These are phyloP conservation scores for Mycosarcoma mackinlayi DNA, from an alignment of 1,284 basidiomycete genomes.

Conservation along the genomic window DNA sequence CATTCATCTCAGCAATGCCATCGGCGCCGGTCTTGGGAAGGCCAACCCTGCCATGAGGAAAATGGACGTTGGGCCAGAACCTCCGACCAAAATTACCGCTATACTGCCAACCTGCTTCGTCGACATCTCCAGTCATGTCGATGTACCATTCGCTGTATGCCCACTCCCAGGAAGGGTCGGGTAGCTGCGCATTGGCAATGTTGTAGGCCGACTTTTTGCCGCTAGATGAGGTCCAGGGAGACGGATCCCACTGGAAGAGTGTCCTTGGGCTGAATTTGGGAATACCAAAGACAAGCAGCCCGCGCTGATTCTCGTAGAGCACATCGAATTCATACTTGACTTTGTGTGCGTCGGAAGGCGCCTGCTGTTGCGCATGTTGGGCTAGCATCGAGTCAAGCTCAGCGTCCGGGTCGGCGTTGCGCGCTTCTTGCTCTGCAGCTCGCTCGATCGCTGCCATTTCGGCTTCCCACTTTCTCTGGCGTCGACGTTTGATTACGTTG, in stretches of 20 bases:
- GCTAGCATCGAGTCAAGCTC: slow-evolving; percentile 54
- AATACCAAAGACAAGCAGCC: slow-evolving; percentile 63
- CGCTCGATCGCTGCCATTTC: slow-evolving; percentile 41
- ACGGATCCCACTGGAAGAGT: slow-evolving; percentile 64
- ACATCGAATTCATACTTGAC: slow-evolving; percentile 64
- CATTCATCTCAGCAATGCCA: slow-evolving; percentile 53
- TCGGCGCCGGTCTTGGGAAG: slow-evolving; percentile 46
- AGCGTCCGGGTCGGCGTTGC: slow-evolving; percentile 33
- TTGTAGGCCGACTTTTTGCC: slow-evolving; percentile 60
- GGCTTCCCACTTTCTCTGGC: slow-evolving; percentile 44
- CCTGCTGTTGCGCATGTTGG: slow-evolving; percentile 50
- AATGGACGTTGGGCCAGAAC: slow-evolving; percentile 48
- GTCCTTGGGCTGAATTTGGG: slow-evolving; percentile 64
- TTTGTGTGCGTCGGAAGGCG: slow-evolving; percentile 42
- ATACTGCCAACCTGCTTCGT: slow-evolving; percentile 68
- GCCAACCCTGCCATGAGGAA: slow-evolving; percentile 38
- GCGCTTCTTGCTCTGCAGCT: slow-evolving; percentile 24
- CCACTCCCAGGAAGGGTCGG: slow-evolving; percentile 67
- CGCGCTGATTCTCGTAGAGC: slow-evolving; percentile 66
- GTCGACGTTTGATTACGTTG: slow-evolving; percentile 44
- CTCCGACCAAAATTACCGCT: slow-evolving; percentile 59
- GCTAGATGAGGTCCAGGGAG: slow-evolving; percentile 59
- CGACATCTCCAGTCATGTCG: slow-evolving; percentile 67
- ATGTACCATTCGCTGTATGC: slow-evolving; percentile 65
- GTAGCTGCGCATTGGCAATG: slow-evolving; percentile 65